Conservation (phyloP, 148 eudicot genomes). For the Silene latifolia region DNA sequence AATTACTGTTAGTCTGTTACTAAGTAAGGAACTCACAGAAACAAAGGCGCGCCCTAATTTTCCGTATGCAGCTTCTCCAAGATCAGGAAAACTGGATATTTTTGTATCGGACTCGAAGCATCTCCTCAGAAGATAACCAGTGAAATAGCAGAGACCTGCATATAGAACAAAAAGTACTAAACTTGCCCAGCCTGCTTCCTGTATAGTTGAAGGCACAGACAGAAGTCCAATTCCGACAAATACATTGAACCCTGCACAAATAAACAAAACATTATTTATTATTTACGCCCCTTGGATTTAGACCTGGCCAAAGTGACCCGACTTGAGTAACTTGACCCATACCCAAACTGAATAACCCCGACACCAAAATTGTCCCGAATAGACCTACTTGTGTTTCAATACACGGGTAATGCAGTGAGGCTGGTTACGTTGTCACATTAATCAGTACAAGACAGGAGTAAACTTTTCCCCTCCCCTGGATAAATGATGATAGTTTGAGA, state of each 20-base stretch:
- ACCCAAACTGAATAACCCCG: no score
- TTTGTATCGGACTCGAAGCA: constrained; percentile 61
- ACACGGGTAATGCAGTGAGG: no score
- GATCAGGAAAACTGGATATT: constrained; percentile 66
- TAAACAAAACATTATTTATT: neutral
- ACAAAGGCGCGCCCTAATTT: constrained; percentile 63
- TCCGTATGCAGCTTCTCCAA: constrained; percentile 91
- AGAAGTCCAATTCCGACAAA: constrained; percentile 85
- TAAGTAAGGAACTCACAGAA: constrained; percentile 47
- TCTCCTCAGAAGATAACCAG: constrained; percentile 59
- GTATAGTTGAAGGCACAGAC: constrained; percentile 71
- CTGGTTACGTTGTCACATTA: no score
- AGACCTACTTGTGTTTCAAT: no score
- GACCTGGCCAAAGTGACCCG: no score
- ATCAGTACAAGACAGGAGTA: no score
- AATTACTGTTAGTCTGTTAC: neutral
- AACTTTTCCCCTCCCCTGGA: no score
- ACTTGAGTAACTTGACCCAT: no score
- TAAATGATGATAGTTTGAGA: neutral
- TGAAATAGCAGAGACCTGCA: constrained; percentile 62
- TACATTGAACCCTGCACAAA: constrained; percentile 54
- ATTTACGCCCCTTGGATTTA: no score
- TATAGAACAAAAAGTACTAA: constrained; percentile 51
- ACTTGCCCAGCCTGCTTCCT: constrained; percentile 89
- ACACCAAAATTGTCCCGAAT: no score